Conservation (phyloP, 805 yeast genomes). For the Ogataea paradorogensis region DNA sequence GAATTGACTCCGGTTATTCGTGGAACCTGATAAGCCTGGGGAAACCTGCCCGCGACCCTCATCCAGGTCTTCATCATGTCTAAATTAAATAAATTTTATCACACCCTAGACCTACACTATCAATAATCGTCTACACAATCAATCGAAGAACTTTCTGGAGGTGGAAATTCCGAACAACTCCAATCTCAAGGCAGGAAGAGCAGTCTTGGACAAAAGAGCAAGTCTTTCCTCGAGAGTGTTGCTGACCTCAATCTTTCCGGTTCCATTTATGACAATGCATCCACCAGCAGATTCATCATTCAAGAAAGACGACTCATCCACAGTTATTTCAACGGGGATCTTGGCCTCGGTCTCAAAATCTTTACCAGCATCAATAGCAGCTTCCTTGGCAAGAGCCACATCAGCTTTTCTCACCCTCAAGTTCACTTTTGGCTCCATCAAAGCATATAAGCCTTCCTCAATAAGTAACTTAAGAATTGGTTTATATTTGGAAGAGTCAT, state of each 20-base stretch:
- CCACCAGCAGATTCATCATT: constrained; percentile 80
- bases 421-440: constrained; percentile 67
- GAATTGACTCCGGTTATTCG: neutral
- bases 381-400: constrained; percentile 56
- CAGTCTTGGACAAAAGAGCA: constrained; percentile 72
- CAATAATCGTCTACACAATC: constrained; percentile 23
- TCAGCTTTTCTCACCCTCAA: constrained; percentile 70
- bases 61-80: constrained; percentile 6
- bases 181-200: constrained; percentile 88
- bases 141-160: constrained; percentile 89
- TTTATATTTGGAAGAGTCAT: constrained; percentile 58
- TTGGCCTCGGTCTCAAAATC: constrained; percentile 63
- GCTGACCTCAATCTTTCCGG: constrained; percentile 83
- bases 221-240: constrained; percentile 96
- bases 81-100: constrained; percentile 9
- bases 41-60: neutral
- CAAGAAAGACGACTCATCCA: constrained; percentile 58
- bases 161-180: constrained; percentile 84
- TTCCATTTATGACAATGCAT: constrained; percentile 61
- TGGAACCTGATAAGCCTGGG: neutral
- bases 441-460: constrained; percentile 68
- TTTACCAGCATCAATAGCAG: constrained; percentile 57
- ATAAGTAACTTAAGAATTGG: constrained; percentile 72
- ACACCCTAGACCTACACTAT: constrained; percentile 13
- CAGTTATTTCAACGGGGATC: constrained; percentile 48